Base-by-base conservation (phyloP, 116 monocot species). In the Phalaenopsis hybrid region DNA sequence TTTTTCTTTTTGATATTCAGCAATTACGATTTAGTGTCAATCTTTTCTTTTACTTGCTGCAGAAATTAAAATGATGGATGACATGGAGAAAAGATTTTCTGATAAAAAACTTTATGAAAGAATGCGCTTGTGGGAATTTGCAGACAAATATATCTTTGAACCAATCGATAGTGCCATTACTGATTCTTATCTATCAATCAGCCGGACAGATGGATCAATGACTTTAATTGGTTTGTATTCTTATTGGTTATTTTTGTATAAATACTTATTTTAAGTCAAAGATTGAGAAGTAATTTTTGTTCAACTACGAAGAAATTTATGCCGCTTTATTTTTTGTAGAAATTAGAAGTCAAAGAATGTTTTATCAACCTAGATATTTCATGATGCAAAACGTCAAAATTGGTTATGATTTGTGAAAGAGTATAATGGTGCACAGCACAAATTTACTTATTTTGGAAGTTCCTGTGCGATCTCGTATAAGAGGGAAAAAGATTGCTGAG, bases 121-220 rank as follows among this genome's bases (percentile, higher is more conserved):
- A 59, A 79, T 90, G 74, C 79, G 90, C 33, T 69, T 87, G n/a
- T 90, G 90, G 87, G 85, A 90, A 79, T 90, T 85, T 43, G 44
- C 85, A 44, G 87, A 90, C 72, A 77, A 82, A 51, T 90, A 90
- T 65, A 46, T 90, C 57, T 57, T 90, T 67, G 90, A 90, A 46
- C 90, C 90, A 12, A 43, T 89, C 61, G 87, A 87, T 82, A 68
- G 16, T 55, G 55, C 78, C 37, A 69, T 81, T 49, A 68, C 81
- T 61, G 85, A 90, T 72, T 82, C 83, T 72, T 85, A 79, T 82
- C 52, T 90, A 65, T 81, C 87, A 52, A 74, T 87, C 83, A 90
- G 67, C 59, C 87, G 90, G 18, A 63, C 81, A 33, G 87, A 87
- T 74, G 90, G 90, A 81, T 82, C 87, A 9, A 82, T 87, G 73